Conservation (phyloP, 441 rosid genomes). For the Geranium incanum region DNA sequence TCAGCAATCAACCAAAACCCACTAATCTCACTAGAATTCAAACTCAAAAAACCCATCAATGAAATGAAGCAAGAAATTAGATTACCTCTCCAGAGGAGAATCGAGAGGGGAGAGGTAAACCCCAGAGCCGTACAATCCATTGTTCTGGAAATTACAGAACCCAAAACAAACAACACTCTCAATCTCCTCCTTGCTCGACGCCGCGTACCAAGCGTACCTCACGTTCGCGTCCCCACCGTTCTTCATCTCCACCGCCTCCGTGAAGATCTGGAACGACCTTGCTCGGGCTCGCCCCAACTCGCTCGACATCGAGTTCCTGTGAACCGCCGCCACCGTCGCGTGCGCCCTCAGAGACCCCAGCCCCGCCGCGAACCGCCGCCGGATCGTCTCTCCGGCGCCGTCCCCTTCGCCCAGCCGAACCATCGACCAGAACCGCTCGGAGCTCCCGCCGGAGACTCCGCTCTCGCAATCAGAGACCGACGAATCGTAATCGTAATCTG, state of each 20-base stretch:
- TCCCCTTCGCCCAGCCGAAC: conserved; percentile 41
- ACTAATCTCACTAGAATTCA: neutral
- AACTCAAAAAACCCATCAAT: neutral
- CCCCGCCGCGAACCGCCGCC: conserved; percentile 32
- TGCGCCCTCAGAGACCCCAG: conserved; percentile 38
- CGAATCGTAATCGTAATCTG: no score
- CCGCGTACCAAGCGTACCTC: conserved; percentile 57
- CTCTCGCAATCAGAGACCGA: conserved; percentile 46
- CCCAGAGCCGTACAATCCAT: conserved; percentile 52
- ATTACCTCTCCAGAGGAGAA: conserved; percentile 53
- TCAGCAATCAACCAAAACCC: no score
- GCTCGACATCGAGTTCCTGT: conserved; percentile 31
- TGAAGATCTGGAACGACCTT: conserved; percentile 43
- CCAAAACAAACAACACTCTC: conserved; percentile 45
- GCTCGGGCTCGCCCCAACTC: conserved; percentile 38
- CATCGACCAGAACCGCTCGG: conserved; percentile 17
- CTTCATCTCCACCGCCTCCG: conserved; percentile 44
- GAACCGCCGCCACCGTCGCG: conserved; percentile 33
- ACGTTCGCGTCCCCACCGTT: conserved; percentile 44
- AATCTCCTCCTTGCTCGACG: conserved; percentile 30
- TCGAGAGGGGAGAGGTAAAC: conserved; percentile 56
- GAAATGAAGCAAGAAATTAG: neutral
- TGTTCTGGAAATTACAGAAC: conserved; percentile 34
- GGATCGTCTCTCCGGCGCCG: conserved; percentile 14
- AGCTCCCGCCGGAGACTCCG: conserved; percentile 22